Conservation (phyloP, 116 monocot genomes). For the Trichopus zeylanicus region DNA sequence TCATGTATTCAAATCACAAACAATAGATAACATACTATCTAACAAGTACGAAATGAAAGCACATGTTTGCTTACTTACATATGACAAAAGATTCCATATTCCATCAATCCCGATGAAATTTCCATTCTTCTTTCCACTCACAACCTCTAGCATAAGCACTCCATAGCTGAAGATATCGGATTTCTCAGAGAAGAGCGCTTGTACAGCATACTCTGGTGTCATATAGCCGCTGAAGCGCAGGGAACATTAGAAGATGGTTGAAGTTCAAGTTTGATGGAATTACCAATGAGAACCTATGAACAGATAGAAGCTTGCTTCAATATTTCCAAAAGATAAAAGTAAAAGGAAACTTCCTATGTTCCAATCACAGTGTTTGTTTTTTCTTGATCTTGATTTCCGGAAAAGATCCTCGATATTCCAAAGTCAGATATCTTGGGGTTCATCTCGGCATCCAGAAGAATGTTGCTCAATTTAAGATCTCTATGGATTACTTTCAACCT, state of each 20-base stretch:
- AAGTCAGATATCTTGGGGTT: neutral
- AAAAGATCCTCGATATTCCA: no score
- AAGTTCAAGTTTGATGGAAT: neutral
- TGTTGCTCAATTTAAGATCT: neutral
- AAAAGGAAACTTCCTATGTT: slow-evolving; percentile 8
- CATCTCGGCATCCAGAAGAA: neutral
- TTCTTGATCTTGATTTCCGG: no score
- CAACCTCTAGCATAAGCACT: slow-evolving; percentile 22
- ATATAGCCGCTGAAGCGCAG: slow-evolving; percentile 11
- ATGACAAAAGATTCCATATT: neutral
- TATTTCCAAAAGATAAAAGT: neutral
- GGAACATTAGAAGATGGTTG: neutral
- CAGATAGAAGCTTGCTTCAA: no score
- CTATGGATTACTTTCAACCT: neutral
- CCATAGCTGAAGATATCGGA: slow-evolving; percentile 18
- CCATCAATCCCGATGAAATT: neutral
- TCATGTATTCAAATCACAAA: neutral
- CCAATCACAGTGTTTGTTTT: no score
- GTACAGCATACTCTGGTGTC: slow-evolving; percentile 13
- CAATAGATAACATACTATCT: neutral
- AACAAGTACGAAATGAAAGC: neutral
- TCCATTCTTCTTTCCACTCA: slow-evolving; percentile 19
- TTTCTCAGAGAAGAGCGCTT: slow-evolving; percentile 6
- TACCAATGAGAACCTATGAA: no score
- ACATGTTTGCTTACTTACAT: neutral